A percentile compares a stretch with the other conserved stretches of the same genome.
These are phyloP conservation scores for Phytophthora crassamura DNA, from an alignment of 352 stramenopile species.

Conservation along the genomic window DNA sequence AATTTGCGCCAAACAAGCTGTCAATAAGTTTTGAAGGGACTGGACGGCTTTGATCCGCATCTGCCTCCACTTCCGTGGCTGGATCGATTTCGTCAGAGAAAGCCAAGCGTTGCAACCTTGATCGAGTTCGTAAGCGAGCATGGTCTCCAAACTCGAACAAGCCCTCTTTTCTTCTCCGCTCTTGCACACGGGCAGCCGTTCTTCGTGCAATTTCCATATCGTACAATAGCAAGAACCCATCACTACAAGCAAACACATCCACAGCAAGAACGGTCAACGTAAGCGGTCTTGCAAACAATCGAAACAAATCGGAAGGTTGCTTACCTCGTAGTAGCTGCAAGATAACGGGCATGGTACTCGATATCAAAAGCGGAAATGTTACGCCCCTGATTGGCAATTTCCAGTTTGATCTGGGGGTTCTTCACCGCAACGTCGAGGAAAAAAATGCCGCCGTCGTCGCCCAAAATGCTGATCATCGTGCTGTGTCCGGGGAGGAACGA, in stretches of 20 bases:
- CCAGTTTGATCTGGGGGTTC: slow-evolving; percentile 75
- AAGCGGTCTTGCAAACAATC: not conserved
- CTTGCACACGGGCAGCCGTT: slow-evolving; percentile 51
- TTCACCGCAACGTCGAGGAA: slow-evolving; percentile 77
- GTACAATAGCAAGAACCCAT: slow-evolving; percentile 82
- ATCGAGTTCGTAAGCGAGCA: slow-evolving; percentile 46
- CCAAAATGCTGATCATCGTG: slow-evolving; percentile 73
- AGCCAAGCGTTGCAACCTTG: slow-evolving; percentile 32
- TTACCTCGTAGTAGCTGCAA: slow-evolving; percentile 74
- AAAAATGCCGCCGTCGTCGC: slow-evolving; percentile 68
- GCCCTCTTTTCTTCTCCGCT: slow-evolving; percentile 47
- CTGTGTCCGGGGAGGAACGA: slow-evolving; percentile 64
- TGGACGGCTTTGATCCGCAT: slow-evolving; percentile 36
- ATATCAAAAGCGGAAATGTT: slow-evolving; percentile 74
- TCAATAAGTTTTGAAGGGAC: slow-evolving; percentile 77
- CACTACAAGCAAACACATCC: slow-evolving; percentile 38
- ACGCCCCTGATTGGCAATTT: slow-evolving; percentile 64
- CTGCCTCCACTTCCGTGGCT: slow-evolving; percentile 4
- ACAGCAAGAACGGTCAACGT: not conserved
- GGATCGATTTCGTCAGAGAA: slow-evolving; percentile 17
- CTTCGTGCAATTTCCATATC: slow-evolving; percentile 81
- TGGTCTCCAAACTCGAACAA: slow-evolving; percentile 53
- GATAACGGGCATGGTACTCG: slow-evolving; percentile 72
- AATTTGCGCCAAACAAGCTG: slow-evolving; percentile 65
- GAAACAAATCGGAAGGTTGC: not conserved